Evolutionary conservation across 1,284 basidiomycete genomes (phyloP).

Genomic region (Tylopilus sp.): DNA sequence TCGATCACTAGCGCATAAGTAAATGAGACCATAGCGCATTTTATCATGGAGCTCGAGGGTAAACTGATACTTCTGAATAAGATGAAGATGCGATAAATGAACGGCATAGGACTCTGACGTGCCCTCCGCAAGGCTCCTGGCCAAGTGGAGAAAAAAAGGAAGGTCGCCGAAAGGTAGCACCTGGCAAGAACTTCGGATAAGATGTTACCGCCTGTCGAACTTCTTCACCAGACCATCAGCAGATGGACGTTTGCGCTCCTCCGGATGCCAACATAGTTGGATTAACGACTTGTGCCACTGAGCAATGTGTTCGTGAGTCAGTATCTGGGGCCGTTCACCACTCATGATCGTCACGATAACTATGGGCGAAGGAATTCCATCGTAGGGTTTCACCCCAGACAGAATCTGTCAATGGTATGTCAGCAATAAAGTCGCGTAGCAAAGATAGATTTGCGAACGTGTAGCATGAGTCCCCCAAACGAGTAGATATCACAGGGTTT

Average conservation of each 20-base stretch:
- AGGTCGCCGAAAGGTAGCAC: neutral
- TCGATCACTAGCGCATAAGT: neutral
- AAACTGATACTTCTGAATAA: too few relatives aligned
- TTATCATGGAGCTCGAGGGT: too few relatives aligned
- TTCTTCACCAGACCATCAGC: slow-evolving; percentile 10
- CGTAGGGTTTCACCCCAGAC: slow-evolving; percentile 24
- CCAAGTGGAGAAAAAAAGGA: neutral
- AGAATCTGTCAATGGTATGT: slow-evolving; percentile 16
- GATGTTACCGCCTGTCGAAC: slow-evolving; percentile 8
- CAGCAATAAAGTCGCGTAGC: slow-evolving; percentile 5
- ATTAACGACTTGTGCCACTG: slow-evolving; percentile 13
- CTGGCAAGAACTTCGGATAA: neutral
- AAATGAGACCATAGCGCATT: neutral
- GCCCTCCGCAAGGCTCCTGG: neutral
- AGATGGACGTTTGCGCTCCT: slow-evolving; percentile 18
- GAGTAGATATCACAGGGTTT: slow-evolving; percentile 31
- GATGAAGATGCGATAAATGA: neutral
- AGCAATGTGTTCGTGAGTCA: slow-evolving; percentile 5
- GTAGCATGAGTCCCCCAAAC: slow-evolving; percentile 31
- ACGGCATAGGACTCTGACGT: neutral
- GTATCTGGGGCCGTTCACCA: slow-evolving; percentile 18
- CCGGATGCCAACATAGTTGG: slow-evolving; percentile 19
- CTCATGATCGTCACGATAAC: slow-evolving; percentile 6
- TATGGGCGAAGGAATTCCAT: slow-evolving; percentile 1
- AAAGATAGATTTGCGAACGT: slow-evolving; percentile 20